Evolutionary conservation across 805 yeast genomes (phyloP).

Genomic region (Saccharomyces kudriavzevii): DNA sequence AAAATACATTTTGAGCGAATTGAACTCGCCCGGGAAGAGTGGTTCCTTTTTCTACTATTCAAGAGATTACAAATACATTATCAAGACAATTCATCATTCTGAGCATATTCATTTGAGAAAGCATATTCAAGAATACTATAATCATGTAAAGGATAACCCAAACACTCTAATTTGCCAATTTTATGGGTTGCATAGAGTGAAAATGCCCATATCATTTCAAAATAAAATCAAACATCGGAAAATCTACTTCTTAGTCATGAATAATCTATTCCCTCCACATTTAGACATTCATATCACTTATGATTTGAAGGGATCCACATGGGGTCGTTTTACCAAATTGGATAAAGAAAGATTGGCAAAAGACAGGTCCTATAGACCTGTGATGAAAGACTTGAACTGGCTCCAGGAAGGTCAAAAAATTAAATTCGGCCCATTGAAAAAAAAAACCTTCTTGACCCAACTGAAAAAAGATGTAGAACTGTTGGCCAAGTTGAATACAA

Average conservation of each 20-base stretch:
- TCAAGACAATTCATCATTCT: constrained; percentile 88
- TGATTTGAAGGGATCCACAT: constrained; percentile 88
- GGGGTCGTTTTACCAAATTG: constrained; percentile 59
- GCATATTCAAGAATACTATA: constrained; percentile 66
- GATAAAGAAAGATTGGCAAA: constrained; percentile 15
- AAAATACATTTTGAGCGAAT: constrained; percentile 81
- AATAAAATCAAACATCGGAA: constrained; percentile 45
- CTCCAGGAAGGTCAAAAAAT: constrained; percentile 55
- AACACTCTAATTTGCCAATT: constrained; percentile 89
- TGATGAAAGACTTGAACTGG: constrained; percentile 87
- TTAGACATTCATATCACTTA: constrained; percentile 75
- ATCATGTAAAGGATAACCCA: constrained; percentile 76
- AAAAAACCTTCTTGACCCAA: constrained; percentile 54
- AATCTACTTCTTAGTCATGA: constrained; percentile 92
- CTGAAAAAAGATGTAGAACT: constrained; percentile 66
- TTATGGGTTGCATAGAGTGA: constrained; percentile 89
- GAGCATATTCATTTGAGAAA: constrained; percentile 80
- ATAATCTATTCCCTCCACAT: constrained; percentile 91
- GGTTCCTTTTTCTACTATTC: constrained; percentile 96
- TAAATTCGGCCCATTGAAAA: constrained; percentile 67
- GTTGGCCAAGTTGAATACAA: constrained; percentile 67
- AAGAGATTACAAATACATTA: constrained; percentile 85
- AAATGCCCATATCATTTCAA: constrained; percentile 59
- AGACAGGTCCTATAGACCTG: constrained; percentile 32
- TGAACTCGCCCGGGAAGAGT: constrained; percentile 93